Conservation (phyloP, 176 grass and related monocot genomes). For the Elymus sibiricus region DNA sequence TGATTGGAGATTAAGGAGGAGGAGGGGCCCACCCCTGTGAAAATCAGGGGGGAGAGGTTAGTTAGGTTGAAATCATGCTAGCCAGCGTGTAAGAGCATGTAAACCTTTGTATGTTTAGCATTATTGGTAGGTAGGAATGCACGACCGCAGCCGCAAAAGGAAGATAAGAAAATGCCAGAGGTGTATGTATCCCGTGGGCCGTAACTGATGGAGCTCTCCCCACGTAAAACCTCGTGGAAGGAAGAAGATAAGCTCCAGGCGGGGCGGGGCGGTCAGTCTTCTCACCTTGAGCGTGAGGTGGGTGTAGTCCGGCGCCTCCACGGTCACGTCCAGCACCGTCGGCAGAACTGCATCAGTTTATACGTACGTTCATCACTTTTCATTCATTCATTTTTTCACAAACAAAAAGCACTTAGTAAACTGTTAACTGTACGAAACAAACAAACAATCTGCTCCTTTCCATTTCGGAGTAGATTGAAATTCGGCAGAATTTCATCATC, state of each 20-base stretch:
- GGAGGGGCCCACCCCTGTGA: too few relatives aligned
- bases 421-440: neutral
- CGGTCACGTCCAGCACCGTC: conserved; percentile 69
- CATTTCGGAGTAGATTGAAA: neutral
- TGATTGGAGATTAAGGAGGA: too few relatives aligned
- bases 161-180: neutral
- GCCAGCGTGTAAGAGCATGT: too few relatives aligned
- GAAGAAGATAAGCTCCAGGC: neutral
- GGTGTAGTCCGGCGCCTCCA: conserved; percentile 83
- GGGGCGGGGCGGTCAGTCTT: neutral
- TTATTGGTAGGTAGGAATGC: neutral
- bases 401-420: neutral
- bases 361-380: too few relatives aligned
- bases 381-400: neutral
- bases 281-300: conserved; percentile 87
- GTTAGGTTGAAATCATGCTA: too few relatives aligned
- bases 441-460: neutral
- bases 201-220: neutral
- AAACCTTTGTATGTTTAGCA: too few relatives aligned
- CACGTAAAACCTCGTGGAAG: neutral
- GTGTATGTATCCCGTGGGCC: neutral
- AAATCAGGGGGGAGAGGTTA: too few relatives aligned
- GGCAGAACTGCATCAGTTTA: conserved; percentile 68
- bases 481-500: neutral
- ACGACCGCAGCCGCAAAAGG: neutral